Base-by-base conservation (phyloP, 192 early-diverging fungal species). In the Backusella australiensis region DNA sequence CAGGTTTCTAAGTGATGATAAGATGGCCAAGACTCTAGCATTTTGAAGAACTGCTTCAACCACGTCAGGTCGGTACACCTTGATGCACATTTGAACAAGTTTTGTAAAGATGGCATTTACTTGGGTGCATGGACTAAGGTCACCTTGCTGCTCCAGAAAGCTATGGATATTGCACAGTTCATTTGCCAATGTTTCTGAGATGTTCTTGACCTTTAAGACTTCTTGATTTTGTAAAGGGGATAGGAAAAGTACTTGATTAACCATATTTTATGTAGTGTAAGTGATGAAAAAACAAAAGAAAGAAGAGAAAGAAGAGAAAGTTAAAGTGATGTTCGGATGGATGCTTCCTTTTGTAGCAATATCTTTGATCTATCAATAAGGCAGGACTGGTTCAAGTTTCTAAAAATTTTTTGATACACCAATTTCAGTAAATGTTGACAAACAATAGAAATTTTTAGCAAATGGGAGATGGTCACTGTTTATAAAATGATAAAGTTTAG, bases 71-170 rank as follows among this genome's bases (percentile, higher is more conserved):
- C 77, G 67, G 23, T 71, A 71, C 8, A 36, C 63, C 4, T 44
- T 26, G 42, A 73, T 81, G 63, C 71, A 72, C 3, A 81, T 49
- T 4, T 68, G 66, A 17, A 81, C 80, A 21, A 81, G 56, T 19
- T 66, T 74, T 3, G 74, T 72, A 38, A 80, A 80, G 0, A 80
- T 6, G 6, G 71, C 71, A 66, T 80, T 80, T 17, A 70, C 65
- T 38, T 71, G 34, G 1, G 39, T 36, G 15, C 70, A 38, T 1
- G 79, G 79, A 9, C 2, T 39, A 6, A 69, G 35, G 21, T 69
- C 67, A 9, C n/a, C 15, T 34, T 38, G 34, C 21, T 69, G 17
- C 11, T 21, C 5, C 34, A 69, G n/a, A 17, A 11, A 36, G 8
- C n/a, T 1, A 36, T 69, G 67, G 1, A 69, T 36, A 8, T 0